Conservation (phyloP, 306 rosid genomes). For the Vigna hirtella region DNA sequence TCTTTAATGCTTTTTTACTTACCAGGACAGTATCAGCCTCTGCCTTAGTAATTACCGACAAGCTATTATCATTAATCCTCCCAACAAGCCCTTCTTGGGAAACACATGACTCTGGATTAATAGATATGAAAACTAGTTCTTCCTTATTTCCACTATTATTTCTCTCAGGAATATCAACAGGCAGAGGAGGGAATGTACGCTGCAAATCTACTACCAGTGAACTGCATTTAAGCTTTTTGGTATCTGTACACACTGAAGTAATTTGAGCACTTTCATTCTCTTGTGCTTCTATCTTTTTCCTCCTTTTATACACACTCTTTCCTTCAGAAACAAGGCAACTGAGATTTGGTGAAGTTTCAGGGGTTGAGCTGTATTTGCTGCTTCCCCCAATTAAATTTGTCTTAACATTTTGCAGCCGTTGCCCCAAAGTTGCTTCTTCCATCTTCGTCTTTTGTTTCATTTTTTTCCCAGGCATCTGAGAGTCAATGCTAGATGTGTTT, state of each 20-base stretch:
- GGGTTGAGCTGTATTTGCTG: slow-evolving; percentile 24
- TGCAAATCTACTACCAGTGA: slow-evolving; percentile 61
- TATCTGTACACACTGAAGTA: slow-evolving; percentile 32
- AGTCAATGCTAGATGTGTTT: slow-evolving; percentile 36
- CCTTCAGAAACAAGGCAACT: slow-evolving; percentile 49
- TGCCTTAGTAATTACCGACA: slow-evolving; percentile 28
- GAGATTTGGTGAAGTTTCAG: slow-evolving; percentile 40
- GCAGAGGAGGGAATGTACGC: slow-evolving; percentile 24
- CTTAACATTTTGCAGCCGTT: slow-evolving; percentile 46
- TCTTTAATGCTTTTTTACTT: slow-evolving; percentile 22
- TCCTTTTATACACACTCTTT: slow-evolving; percentile 50
- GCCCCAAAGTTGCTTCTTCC: slow-evolving; percentile 37
- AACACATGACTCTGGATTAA: slow-evolving; percentile 35
- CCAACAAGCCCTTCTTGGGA: slow-evolving; percentile 29
- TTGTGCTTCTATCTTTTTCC: slow-evolving; percentile 45
- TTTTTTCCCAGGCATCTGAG: slow-evolving; percentile 25
- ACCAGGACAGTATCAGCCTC: slow-evolving; percentile 18
- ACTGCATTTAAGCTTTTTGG: slow-evolving; percentile 35
- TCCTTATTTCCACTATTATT: slow-evolving; percentile 33
- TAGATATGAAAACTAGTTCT: slow-evolving; percentile 32
- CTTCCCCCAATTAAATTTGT: slow-evolving; percentile 59
- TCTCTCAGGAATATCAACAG: slow-evolving; percentile 32
- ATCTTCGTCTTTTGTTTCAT: slow-evolving; percentile 38
- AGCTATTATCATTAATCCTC: slow-evolving; percentile 24
- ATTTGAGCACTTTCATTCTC: slow-evolving; percentile 30